phyloP scores from a whole-genome alignment of 768 basidiomycete species.

The Cantharellus anzutake region DNA sequence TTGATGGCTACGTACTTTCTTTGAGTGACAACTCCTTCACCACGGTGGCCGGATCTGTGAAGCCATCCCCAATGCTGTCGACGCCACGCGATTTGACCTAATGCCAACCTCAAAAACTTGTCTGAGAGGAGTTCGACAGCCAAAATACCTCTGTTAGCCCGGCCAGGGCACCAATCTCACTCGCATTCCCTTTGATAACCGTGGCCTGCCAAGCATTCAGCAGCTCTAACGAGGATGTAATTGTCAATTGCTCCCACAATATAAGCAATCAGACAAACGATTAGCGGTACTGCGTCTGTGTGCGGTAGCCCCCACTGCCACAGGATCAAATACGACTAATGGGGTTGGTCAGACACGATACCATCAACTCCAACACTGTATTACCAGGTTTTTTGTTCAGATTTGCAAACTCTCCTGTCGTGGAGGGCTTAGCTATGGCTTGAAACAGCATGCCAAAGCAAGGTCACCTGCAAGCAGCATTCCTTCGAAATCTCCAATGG shows the following conservation, averaged over 20 bases:
- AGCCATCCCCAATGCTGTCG: slow-evolving; percentile 63
- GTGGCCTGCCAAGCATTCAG: slow-evolving; percentile 65
- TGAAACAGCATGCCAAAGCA: neutral
- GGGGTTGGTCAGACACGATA: neutral
- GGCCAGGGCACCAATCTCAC: slow-evolving; percentile 63
- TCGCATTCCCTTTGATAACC: slow-evolving; percentile 89
- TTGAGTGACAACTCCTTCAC: slow-evolving; percentile 49
- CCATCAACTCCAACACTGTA: neutral
- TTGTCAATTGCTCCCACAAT: neutral
- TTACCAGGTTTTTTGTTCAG: slow-evolving; percentile 4
- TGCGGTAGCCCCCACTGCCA: slow-evolving; percentile 68
- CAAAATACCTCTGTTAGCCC: slow-evolving; percentile 51
- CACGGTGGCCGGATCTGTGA: slow-evolving; percentile 51
- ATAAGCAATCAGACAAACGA: slow-evolving; percentile 22
- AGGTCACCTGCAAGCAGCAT: slow-evolving; percentile 52
- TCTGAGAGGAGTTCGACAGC: neutral
- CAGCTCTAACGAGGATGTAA: slow-evolving; percentile 28
- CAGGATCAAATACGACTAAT: slow-evolving; percentile 79
- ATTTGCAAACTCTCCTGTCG: slow-evolving; percentile 26
- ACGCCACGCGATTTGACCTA: slow-evolving; percentile 67
- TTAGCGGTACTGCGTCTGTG: slow-evolving; percentile 45
- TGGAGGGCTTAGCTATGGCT: neutral
- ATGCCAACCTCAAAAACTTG: neutral
- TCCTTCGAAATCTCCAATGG: slow-evolving; percentile 41
- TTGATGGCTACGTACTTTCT: slow-evolving; percentile 36